Evolutionary conservation across 306 rosid genomes (phyloP).

Genomic region (Vicia faba): DNA sequence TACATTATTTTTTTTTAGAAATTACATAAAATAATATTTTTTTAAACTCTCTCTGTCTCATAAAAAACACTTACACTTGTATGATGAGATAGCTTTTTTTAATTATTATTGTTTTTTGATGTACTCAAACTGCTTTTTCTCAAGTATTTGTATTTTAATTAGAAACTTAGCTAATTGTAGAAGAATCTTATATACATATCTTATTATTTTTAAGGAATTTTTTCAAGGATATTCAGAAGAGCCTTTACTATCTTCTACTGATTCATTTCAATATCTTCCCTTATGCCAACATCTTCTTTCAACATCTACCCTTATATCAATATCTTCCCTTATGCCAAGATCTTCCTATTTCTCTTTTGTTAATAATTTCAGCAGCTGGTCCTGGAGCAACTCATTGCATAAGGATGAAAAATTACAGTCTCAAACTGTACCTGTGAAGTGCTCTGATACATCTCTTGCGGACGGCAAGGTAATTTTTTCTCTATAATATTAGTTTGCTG

Average conservation of each 20-base stretch:
- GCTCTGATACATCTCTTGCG: slow-evolving; percentile 55
- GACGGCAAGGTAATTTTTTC: slow-evolving; percentile 61
- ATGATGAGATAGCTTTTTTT: background rate
- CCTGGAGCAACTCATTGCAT: slow-evolving; percentile 55
- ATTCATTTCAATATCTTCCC: slow-evolving; percentile 6
- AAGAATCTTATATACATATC: background rate
- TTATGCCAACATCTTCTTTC: background rate
- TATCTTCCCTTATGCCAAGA: background rate
- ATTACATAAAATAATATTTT: no score
- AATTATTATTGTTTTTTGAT: background rate
- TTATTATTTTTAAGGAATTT: background rate
- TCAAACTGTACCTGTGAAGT: slow-evolving; percentile 54
- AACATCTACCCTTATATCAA: no score
- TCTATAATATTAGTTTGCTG: background rate
- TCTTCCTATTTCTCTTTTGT: background rate
- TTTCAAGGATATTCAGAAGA: background rate
- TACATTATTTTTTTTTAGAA: no score
- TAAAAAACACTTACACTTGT: background rate
- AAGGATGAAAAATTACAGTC: slow-evolving; percentile 50
- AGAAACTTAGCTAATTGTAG: background rate
- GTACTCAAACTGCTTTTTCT: background rate
- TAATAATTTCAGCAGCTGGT: slow-evolving; percentile 40
- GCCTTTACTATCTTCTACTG: background rate
- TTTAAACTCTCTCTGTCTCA: no score
- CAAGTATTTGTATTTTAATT: background rate